Percentiles rank a stretch among this genome's conserved stretches.
Evolutionary conservation across 352 stramenopile genomes (phyloP).

Genomic region (Globisporangium yorkense): DNA sequence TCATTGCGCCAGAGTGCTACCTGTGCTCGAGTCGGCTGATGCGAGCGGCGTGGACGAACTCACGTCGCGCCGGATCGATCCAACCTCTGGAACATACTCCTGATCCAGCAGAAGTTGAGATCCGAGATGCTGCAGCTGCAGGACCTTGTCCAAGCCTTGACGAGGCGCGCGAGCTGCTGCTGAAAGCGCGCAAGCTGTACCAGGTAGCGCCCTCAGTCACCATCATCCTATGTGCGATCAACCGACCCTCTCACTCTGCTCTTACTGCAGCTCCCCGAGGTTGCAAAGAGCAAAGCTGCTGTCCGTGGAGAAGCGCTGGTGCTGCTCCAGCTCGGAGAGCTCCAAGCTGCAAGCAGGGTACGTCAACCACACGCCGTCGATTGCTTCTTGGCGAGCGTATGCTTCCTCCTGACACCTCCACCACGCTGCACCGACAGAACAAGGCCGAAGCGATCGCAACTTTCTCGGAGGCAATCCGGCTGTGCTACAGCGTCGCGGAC

Average conservation of each 20-base stretch:
- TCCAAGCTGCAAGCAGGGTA: slow-evolving; percentile 27
- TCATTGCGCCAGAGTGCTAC: slow-evolving; percentile 15
- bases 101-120: not conserved
- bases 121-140: not conserved
- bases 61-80: slow-evolving; percentile 3
- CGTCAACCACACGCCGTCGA: not conserved
- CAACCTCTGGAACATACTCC: not conserved
- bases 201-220: slow-evolving; percentile 16
- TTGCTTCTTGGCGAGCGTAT: not conserved
- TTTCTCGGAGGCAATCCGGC: slow-evolving; percentile 33
- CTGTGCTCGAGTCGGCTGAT: slow-evolving; percentile 27
- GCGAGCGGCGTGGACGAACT: slow-evolving; percentile 20
- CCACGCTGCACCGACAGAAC: slow-evolving; percentile 16
- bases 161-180: slow-evolving; percentile 3
- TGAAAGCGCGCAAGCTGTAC: slow-evolving; percentile 27
- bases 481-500: slow-evolving; percentile 40
- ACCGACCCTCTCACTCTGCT: not conserved
- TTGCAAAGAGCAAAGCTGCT: slow-evolving; percentile 19
- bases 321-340: slow-evolving; percentile 40
- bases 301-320: slow-evolving; percentile 38
- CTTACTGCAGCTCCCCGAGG: slow-evolving; percentile 21
- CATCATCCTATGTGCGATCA: not conserved
- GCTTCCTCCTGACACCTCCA: not conserved
- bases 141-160: not conserved
- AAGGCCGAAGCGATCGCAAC: slow-evolving; percentile 20